Base-by-base conservation (phyloP, 31 red algal genomes). In the Odonthalia washingtoniensis region DNA sequence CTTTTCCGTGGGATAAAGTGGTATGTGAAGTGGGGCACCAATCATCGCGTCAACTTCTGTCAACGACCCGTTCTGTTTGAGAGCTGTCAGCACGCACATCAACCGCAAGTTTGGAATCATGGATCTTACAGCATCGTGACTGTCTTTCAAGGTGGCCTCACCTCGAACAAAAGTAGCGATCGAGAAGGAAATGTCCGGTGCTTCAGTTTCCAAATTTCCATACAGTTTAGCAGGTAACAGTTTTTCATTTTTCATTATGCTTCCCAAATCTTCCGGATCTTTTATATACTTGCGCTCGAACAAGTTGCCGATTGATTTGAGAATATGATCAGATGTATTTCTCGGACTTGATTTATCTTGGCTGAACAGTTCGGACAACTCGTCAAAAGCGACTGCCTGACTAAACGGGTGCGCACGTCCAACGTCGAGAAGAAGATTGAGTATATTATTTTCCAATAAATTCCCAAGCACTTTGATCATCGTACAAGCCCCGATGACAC, bases 311-410 rank as follows among this genome's bases (percentile, higher is more conserved):
- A 92, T 64, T 1, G 65, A 81, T 78, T 92, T 87, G 3, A 74
- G 53, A 70, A 92, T 80, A 6, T 41, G 52, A 57, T 81, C 67
- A n/a, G 83, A 62, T 26, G 83, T 92, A 5, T 87, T 77, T 42
- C 72, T 86, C 27, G 62, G 21, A 33, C 42, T 44, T 37, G 46
- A 41, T 24, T 32, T 49, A 14, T 52, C 67, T 44, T 74, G 53
- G 18, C 36, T 39, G 17, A 92, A 82, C 27, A 87, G 66, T 37
- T 82, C 43, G 18, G 90, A 63, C 44, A 92, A 68, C 40, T 92
- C 90, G 74, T 92, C 90, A 62, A 92, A 92, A 16, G 83, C 82
- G 46, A 92, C 52, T 16, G 83, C 90, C 81, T 92, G 83, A 62
- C 82, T 87, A 21, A 82, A 73, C 4, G 83, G 77, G 68, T 91